Conservation (phyloP, 768 basidiomycete species). For the Termitomyces sp. region DNA sequence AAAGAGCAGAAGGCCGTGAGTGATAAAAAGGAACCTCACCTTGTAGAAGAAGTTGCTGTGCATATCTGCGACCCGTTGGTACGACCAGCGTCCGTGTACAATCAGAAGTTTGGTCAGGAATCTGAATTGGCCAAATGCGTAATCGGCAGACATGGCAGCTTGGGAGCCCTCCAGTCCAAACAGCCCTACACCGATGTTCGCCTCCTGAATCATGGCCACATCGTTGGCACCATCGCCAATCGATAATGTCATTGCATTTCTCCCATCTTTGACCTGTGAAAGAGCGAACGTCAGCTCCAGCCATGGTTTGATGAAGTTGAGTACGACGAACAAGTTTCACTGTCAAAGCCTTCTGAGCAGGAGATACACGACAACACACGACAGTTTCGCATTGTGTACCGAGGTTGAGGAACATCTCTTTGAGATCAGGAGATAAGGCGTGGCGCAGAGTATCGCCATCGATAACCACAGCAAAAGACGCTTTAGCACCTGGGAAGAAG, state of each 20-base stretch:
- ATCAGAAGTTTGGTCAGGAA: slow-evolving; percentile 88
- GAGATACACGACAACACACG: slow-evolving; percentile 96
- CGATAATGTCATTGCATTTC: slow-evolving; percentile 92
- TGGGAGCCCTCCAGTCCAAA: slow-evolving; percentile 95
- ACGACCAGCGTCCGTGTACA: slow-evolving; percentile 96
- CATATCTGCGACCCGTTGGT: slow-evolving; percentile 95
- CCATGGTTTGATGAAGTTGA: background rate
- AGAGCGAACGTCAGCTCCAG: slow-evolving; percentile 3
- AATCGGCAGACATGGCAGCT: slow-evolving; percentile 98
- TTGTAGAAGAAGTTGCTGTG: slow-evolving; percentile 99
- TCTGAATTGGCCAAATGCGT: slow-evolving; percentile 96
- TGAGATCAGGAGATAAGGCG: slow-evolving; percentile 73
- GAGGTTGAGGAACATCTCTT: slow-evolving; percentile 83
- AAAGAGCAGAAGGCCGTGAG: background rate
- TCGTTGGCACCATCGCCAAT: slow-evolving; percentile 99
- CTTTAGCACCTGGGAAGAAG: slow-evolving; percentile 58
- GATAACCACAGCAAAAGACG: slow-evolving; percentile 90
- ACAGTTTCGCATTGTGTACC: slow-evolving; percentile 97
- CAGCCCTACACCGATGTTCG: slow-evolving; percentile 95
- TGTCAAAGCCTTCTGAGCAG: slow-evolving; percentile 96
- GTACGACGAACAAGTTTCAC: slow-evolving; percentile 71
- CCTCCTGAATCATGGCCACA: slow-evolving; percentile 99
- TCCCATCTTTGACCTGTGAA: slow-evolving; percentile 85
- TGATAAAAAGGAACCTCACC: slow-evolving; percentile 34
- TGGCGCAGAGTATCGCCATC: slow-evolving; percentile 90